Percentiles rank a stretch among this genome's conserved stretches.
Conservation (phyloP, 192 early-diverging fungal genomes). For the Coemansia sp. region DNA sequence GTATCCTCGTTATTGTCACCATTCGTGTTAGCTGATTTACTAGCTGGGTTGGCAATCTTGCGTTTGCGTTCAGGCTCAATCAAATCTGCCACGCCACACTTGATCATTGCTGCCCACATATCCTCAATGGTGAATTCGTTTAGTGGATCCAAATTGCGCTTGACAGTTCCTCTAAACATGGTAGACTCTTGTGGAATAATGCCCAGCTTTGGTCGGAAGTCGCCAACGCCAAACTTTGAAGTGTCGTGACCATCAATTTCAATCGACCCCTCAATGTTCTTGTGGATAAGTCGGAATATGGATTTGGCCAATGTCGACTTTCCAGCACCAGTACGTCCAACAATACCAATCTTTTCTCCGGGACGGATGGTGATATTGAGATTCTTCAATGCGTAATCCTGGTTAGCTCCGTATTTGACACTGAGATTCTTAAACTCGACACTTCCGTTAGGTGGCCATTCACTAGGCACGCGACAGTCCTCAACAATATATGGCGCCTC, state of each 20-base stretch:
- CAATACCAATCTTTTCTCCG: constrained; percentile 66
- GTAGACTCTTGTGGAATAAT: constrained; percentile 72
- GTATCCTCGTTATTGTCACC: neutral
- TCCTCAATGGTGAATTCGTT: constrained; percentile 55
- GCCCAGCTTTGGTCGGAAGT: constrained; percentile 56
- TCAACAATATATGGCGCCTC: constrained; percentile 37
- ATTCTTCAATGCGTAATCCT: constrained; percentile 61
- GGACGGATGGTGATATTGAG: constrained; percentile 63
- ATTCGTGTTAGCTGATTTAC: neutral
- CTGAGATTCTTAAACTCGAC: constrained; percentile 63
- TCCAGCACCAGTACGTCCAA: constrained; percentile 81
- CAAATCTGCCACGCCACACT: neutral
- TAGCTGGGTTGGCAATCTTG: neutral
- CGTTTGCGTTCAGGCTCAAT: neutral
- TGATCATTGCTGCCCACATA: constrained; percentile 65
- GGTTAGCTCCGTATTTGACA: constrained; percentile 62
- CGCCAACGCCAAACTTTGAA: constrained; percentile 57
- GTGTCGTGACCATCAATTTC: constrained; percentile 76
- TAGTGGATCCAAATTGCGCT: constrained; percentile 72
- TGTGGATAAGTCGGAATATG: constrained; percentile 70
- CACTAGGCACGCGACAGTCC: constrained; percentile 31
- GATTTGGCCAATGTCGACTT: constrained; percentile 65
- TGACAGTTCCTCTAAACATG: constrained; percentile 64
- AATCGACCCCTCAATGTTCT: constrained; percentile 57
- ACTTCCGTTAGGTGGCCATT: constrained; percentile 68